Evolutionary conservation across 805 yeast species (phyloP).

Genomic region (Hyphopichia homilentoma): DNA sequence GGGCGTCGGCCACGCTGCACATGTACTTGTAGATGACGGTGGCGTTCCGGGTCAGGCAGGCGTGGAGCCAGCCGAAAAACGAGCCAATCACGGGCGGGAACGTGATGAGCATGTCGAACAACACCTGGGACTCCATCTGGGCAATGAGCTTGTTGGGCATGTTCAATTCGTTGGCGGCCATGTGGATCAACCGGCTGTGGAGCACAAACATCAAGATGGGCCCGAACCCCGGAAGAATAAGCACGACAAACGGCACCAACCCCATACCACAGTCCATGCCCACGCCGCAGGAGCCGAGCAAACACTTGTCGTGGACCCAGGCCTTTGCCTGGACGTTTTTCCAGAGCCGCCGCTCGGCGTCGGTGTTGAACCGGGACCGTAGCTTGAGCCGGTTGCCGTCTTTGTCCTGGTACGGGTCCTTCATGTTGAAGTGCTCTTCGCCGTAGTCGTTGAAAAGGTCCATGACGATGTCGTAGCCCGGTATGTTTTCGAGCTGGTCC

Average conservation of each 20-base stretch:
- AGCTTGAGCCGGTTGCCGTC: constrained; percentile 61
- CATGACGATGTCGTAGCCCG: constrained; percentile 54
- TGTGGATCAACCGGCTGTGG: constrained; percentile 62
- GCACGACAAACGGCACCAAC: constrained; percentile 64
- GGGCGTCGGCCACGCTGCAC: constrained; percentile 13
- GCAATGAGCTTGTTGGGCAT: constrained; percentile 59
- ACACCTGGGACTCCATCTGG: constrained; percentile 72
- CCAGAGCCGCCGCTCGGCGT: constrained; percentile 67
- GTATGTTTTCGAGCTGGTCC: constrained; percentile 35
- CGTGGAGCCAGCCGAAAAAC: constrained; percentile 74
- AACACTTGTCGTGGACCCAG: constrained; percentile 83
- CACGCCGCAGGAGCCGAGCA: constrained; percentile 66
- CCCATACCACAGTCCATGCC: constrained; percentile 77
- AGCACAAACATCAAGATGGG: constrained; percentile 77
- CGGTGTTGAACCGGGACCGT: constrained; percentile 46
- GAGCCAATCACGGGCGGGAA: constrained; percentile 81
- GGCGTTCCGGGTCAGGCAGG: constrained; percentile 87
- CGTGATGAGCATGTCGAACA: constrained; percentile 68
- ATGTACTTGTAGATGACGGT: constrained; percentile 57
- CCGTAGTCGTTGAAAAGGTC: constrained; percentile 65
- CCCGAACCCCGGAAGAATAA: constrained; percentile 76
- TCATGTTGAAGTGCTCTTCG: constrained; percentile 58
- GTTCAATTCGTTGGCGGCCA: constrained; percentile 54
- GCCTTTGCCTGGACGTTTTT: constrained; percentile 70
- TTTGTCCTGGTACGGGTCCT: constrained; percentile 62